Evolutionary conservation across 139 green algal species (phyloP), one percentile per base, ranked within the genome.

Genomic region (Tetraselmis chui): DNA sequence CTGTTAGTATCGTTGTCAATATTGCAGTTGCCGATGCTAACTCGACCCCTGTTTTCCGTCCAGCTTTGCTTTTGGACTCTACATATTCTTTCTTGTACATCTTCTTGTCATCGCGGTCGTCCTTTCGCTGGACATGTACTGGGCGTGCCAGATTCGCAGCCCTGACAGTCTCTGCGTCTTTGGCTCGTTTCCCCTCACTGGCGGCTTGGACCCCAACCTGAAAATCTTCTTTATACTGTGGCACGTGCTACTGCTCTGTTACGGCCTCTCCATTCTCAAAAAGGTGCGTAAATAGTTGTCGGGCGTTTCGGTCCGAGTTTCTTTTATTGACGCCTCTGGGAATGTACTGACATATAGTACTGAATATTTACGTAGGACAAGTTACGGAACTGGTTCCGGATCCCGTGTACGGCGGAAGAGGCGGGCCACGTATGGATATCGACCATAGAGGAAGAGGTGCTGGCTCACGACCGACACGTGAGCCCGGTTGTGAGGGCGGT

Each of bases 161-260:
- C 80, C 80, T 32, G 81, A 84, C 31, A 78, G 59, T 11, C 29
- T 84, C 30, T 84, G 81, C 30, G 80, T 84, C 81, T 80, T 79
- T 59, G 81, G 81, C 30, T 59, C 58, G 29, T 79, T 79, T 29
- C 78, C 59, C 31, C 32, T 84, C 29, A 76, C 80, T 80, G 81
- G 75, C 25, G 76, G 74, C 24, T 84, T 76, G 30, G 29, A 74
- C 74, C 31, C 59, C 81, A 84, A 84, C 74, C 1, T 28, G 29
- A 24, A 76, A n/a, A 79, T 76, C 81, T 76, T 84, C 30, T 84
- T 84, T 59, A 31, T 29, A 26, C 26, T 84, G 0, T 84, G 81
- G 81, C 45, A 67, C 18, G n/a, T 18, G 11, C 18, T 67, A 18
- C 45, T 67, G 45, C 45, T 67, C 11, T 67, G 5, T 18, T 67